Evolutionary conservation across 495 filamentous ascomycete genomes (phyloP), one percentile per base, ranked within the genome.

Genomic region (Penicillium coprophilum): DNA sequence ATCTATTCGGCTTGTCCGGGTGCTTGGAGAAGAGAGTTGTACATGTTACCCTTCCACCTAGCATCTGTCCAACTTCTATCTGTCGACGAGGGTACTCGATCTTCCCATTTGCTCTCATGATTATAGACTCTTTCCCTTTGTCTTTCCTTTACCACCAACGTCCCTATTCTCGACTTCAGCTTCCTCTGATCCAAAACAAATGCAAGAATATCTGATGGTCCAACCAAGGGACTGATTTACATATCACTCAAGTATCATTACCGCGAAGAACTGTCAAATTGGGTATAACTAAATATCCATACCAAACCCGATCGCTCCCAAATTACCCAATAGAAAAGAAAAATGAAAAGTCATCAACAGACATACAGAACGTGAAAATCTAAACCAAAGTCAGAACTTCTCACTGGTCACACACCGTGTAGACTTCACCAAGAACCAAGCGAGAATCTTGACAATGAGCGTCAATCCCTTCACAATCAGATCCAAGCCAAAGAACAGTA

Each of bases 391-490:
- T 72, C 59, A 77, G 47, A 75, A 68, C 57, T 71, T 72, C 58
- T 74, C 70, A 55, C 73, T 74, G 1, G 72, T 77, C 41, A 75
- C 61, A 56, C 70, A 75, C 27, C 72, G 62, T 10, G 72, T 71
- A 19, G 65, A 46, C 50, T 57, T 66, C 5, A 77, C 69, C 62
- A 80, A 36, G 23, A 73, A 4, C 77, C 75, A 80, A 10, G 71
- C 74, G 38, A 77, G 34, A 2, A 72, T 57, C 58, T 72, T 75
- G 1, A 77, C 72, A 4, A 69, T 36, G 34, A 71, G 41, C 1
- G 70, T 74, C 28, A 80, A 54, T 4, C 53, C 55, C 23, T 63
- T 66, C 12, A 80, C 70, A 19, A 75, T 28, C 40, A 78, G n/a
- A 53, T 72, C 49, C 53, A 80, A 55, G 8, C 68, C 69, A 58